A percentile compares a stretch with the other conserved stretches of the same genome.
These are phyloP conservation scores for Microcyclospora pomicola DNA, from an alignment of 2,329 filamentous ascomycete genomes.

Conservation along the genomic window DNA sequence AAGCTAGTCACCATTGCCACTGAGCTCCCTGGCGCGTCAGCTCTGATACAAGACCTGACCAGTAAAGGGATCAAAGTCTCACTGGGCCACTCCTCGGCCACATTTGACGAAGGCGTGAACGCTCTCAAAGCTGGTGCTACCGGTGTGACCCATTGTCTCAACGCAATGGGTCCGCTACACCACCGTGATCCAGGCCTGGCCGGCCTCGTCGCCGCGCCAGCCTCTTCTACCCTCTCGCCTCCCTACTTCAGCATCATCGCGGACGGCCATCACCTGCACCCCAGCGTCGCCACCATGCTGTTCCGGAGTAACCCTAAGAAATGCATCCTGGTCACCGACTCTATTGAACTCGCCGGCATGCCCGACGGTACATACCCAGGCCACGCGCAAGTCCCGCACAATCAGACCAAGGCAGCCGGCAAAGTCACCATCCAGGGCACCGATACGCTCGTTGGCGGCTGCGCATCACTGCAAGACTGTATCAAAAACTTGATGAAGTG, in stretches of 20 bases:
- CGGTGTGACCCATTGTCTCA: slow-evolving; percentile 41
- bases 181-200: slow-evolving; percentile 39
- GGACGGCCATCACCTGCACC: slow-evolving; percentile 42
- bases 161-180: slow-evolving; percentile 39
- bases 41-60: slow-evolving; percentile 30
- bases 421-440: slow-evolving; percentile 39
- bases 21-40: slow-evolving; percentile 31
- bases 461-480: slow-evolving; percentile 37
- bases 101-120: slow-evolving; percentile 31
- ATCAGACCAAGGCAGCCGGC: slow-evolving; percentile 36
- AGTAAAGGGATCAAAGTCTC: slow-evolving; percentile 32
- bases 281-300: slow-evolving; percentile 34
- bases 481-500: slow-evolving; percentile 36
- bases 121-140: slow-evolving; percentile 37
- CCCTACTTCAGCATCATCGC: slow-evolving; percentile 41
- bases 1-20: slow-evolving; percentile 41
- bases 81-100: slow-evolving; percentile 39
- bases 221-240: slow-evolving; percentile 9
- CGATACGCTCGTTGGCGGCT: slow-evolving; percentile 41
- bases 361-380: slow-evolving; percentile 36
- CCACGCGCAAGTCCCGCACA: slow-evolving; percentile 37
- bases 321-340: slow-evolving; percentile 41
- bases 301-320: slow-evolving; percentile 33
- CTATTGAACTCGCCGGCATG: slow-evolving; percentile 40
- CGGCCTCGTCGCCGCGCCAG: slow-evolving; percentile 25